Evolutionary conservation across 2,329 filamentous ascomycete species (phyloP).

Genomic region (Pezicula rhizophila): DNA sequence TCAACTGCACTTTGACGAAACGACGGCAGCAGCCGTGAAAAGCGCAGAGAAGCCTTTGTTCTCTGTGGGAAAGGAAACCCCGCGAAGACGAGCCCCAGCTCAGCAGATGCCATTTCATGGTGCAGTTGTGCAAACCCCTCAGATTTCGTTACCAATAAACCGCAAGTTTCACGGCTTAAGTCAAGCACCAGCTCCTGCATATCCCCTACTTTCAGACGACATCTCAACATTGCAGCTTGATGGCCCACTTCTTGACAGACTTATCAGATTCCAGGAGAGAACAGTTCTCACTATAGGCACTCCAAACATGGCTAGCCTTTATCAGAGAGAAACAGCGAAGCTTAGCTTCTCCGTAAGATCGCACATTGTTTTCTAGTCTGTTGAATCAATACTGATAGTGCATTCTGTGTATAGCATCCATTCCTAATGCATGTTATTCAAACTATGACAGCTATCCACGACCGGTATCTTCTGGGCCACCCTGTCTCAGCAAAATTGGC

Average conservation of each 20-base stretch:
- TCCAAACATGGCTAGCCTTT: conserved; percentile 25
- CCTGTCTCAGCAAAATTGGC: conserved; percentile 7
- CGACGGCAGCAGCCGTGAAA: conserved; percentile 2
- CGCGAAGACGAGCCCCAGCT: background rate
- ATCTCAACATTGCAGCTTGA: conserved; percentile 11
- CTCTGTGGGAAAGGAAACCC: background rate
- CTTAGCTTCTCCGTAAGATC: conserved; percentile 36
- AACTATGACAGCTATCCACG: conserved; percentile 46
- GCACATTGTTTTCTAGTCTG: background rate
- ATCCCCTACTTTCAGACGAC: background rate
- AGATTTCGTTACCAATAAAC: background rate
- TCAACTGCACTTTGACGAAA: conserved; percentile 26
- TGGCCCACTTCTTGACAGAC: conserved; percentile 24
- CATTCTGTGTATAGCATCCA: conserved; percentile 8
- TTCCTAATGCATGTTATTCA: conserved; percentile 47
- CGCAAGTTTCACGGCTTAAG: background rate
- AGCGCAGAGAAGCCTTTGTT: too few relatives aligned
- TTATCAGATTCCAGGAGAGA: conserved; percentile 37
- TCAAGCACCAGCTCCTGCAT: background rate
- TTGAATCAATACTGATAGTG: background rate
- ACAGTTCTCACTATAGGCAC: conserved; percentile 37
- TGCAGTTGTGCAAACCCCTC: too few relatives aligned
- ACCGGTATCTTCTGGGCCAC: conserved; percentile 33
- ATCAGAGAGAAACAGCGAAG: conserved; percentile 29
- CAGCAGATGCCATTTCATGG: background rate